phyloP scores from a whole-genome alignment of 225 moss, liverwort and hornwort genomes.

The Polytrichum formosum region DNA sequence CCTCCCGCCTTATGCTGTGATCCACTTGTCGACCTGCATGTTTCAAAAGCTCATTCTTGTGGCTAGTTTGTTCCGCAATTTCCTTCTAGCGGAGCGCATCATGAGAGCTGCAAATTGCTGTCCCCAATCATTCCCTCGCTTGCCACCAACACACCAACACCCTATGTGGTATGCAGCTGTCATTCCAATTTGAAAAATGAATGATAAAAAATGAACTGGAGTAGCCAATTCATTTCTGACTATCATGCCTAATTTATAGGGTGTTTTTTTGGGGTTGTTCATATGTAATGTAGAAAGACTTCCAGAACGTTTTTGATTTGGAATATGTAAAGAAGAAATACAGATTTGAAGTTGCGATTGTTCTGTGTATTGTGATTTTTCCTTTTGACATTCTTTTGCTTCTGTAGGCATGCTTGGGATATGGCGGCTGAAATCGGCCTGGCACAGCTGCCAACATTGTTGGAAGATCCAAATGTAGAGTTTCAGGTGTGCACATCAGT shows the following conservation, averaged over 20 bases:
- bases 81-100: conserved; percentile 91
- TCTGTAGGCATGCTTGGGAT: conserved; percentile 94
- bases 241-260: too few species aligned
- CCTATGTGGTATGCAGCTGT: conserved; percentile 81
- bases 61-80: conserved; percentile 96
- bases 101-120: conserved; percentile 94
- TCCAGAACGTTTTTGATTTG: too few species aligned
- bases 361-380: too few species aligned
- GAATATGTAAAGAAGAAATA: too few species aligned
- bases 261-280: conserved; percentile 12
- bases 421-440: conserved; percentile 98
- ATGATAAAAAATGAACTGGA: too few species aligned
- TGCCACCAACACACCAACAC: conserved; percentile 98
- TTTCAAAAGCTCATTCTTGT: too few species aligned
- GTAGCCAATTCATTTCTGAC: too few species aligned
- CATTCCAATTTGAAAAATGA: neutral
- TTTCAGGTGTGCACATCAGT: conserved; percentile 56
- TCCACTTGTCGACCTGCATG: too few species aligned
- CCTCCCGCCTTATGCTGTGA: too few species aligned
- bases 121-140: conserved; percentile 82
- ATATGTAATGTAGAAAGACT: conserved; percentile 4
- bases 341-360: too few species aligned
- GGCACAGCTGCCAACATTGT: conserved; percentile 74
- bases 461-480: conserved; percentile 63
- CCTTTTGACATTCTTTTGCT: neutral